These are phyloP conservation scores for Boletus tomentosulus DNA, from an alignment of 768 basidiomycete genomes.

Conservation along the genomic window DNA sequence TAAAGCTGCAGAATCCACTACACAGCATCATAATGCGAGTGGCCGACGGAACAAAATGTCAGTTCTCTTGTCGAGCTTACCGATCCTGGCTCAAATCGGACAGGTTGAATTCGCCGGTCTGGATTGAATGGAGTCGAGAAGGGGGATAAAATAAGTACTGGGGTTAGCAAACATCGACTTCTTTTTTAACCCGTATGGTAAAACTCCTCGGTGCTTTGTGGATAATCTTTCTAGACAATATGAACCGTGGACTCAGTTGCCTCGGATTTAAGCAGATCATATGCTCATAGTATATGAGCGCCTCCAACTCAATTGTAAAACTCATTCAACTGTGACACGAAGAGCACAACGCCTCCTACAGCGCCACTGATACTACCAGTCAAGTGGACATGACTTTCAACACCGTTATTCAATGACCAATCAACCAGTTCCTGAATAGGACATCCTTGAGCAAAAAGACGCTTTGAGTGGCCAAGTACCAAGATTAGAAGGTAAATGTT, in stretches of 20 bases:
- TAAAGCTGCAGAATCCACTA: background rate
- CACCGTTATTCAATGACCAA: background rate
- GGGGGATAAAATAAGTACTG: background rate
- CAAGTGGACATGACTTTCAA: background rate
- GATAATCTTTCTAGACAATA: background rate
- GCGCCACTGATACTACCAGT: too few relatives aligned
- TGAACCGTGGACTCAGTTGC: background rate
- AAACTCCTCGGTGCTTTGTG: background rate
- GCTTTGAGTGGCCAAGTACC: background rate
- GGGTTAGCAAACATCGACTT: background rate
- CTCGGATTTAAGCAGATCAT: background rate
- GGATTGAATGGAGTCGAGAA: background rate
- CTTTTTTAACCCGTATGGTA: background rate
- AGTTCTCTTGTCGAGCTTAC: background rate
- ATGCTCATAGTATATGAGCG: background rate
- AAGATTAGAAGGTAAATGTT: background rate
- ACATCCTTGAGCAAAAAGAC: background rate
- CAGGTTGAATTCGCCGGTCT: background rate
- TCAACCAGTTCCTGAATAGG: background rate
- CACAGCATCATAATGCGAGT: background rate
- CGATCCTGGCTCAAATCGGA: too few relatives aligned
- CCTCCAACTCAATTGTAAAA: background rate
- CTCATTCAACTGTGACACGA: background rate
- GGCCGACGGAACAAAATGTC: background rate
- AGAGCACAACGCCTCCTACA: background rate